A percentile compares a stretch with the other conserved stretches of the same genome.
phyloP scores from a whole-genome alignment of 2,329 filamentous ascomycete species.

The Dothiorella sarmentorum region DNA sequence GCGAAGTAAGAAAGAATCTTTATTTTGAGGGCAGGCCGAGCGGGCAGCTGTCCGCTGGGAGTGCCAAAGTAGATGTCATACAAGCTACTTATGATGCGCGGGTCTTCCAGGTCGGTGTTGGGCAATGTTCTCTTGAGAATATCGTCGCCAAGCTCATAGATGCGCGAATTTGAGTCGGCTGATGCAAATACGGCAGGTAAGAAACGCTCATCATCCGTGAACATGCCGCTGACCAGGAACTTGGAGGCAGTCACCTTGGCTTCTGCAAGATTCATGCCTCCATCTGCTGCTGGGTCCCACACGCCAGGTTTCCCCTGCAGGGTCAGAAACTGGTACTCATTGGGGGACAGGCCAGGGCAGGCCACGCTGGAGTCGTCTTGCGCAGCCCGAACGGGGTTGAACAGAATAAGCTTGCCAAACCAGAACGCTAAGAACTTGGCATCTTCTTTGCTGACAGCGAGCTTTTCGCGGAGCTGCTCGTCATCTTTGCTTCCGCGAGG shows the following conservation, averaged over 20 bases:
- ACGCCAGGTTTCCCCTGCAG: constrained; percentile 64
- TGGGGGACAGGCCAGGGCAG: constrained; percentile 60
- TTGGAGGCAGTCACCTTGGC: constrained; percentile 66
- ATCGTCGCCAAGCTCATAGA: constrained; percentile 83
- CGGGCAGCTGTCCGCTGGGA: constrained; percentile 23
- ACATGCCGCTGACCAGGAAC: constrained; percentile 80
- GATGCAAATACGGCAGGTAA: constrained; percentile 80
- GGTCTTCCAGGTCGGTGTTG: constrained; percentile 68
- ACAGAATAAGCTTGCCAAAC: constrained; percentile 73
- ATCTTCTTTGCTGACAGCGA: constrained; percentile 69
- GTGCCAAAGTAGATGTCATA: constrained; percentile 67
- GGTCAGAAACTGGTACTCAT: constrained; percentile 67
- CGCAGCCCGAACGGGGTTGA: constrained; percentile 44
- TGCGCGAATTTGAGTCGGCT: constrained; percentile 74
- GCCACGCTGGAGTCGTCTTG: constrained; percentile 31
- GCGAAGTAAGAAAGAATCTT: constrained; percentile 72
- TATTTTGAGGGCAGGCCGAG: constrained; percentile 68
- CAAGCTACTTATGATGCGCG: constrained; percentile 59
- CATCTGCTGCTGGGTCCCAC: constrained; percentile 59
- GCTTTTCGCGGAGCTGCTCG: constrained; percentile 57
- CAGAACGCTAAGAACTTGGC: constrained; percentile 69
- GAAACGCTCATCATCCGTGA: constrained; percentile 78
- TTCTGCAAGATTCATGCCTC: constrained; percentile 64
- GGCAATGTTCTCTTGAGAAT: constrained; percentile 73
- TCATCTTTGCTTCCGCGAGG: constrained; percentile 77